phyloP scores from a whole-genome alignment of 2,329 filamentous ascomycete genomes.

The Cercospora berteroae region DNA sequence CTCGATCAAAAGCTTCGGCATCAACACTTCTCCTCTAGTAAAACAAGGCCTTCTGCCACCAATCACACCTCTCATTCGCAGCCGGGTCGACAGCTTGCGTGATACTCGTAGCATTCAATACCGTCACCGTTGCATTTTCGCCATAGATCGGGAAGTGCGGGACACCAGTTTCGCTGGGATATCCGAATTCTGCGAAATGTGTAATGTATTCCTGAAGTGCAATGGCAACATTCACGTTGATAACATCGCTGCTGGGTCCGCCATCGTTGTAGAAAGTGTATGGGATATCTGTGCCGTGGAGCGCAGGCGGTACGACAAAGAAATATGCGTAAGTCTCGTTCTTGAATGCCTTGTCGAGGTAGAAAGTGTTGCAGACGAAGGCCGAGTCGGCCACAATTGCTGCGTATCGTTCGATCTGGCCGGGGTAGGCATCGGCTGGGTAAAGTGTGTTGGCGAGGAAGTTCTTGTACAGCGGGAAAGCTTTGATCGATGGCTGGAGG shows the following conservation, averaged over 20 bases:
- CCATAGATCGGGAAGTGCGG: slow-evolving; percentile 51
- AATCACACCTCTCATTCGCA: slow-evolving; percentile 51
- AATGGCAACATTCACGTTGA: slow-evolving; percentile 36
- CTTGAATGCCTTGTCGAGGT: slow-evolving; percentile 47
- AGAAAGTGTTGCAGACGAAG: slow-evolving; percentile 55
- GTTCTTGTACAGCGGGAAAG: slow-evolving; percentile 31
- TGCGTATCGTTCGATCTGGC: slow-evolving; percentile 44
- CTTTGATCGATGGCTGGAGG: slow-evolving; percentile 33
- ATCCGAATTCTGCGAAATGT: slow-evolving; percentile 43
- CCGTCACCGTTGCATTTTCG: slow-evolving; percentile 44
- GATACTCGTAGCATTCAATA: slow-evolving; percentile 36
- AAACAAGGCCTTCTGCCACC: slow-evolving; percentile 48
- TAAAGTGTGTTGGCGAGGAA: slow-evolving; percentile 50
- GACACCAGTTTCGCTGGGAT: slow-evolving; percentile 41
- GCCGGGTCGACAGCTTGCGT: slow-evolving; percentile 45
- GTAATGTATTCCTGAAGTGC: slow-evolving; percentile 49
- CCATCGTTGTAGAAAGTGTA: slow-evolving; percentile 54
- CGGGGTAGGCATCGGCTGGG: slow-evolving; percentile 49
- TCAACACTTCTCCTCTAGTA: neutral
- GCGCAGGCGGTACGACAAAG: slow-evolving; percentile 53
- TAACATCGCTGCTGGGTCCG: neutral
- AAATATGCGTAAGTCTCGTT: slow-evolving; percentile 53
- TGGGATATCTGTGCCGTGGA: slow-evolving; percentile 54
- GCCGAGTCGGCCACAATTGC: slow-evolving; percentile 45
- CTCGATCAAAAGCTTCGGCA: neutral